Percentiles rank a stretch among this genome's conserved stretches.
phyloP scores from a whole-genome alignment of 169 alveolate species.

The Cystoisospora suis region DNA sequence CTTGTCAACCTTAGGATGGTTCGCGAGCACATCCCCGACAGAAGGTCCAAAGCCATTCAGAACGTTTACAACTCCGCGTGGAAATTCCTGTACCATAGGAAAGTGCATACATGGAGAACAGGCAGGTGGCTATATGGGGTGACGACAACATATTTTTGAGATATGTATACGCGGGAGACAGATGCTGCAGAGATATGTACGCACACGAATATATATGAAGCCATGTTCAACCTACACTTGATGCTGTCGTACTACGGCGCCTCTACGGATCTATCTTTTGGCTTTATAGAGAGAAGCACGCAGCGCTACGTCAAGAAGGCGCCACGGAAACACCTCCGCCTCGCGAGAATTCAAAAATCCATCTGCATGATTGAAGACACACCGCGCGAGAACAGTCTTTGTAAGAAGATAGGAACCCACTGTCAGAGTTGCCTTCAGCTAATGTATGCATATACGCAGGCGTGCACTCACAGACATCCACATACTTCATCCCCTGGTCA shows the following conservation, averaged over 20 bases:
- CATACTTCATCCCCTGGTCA: too few relatives aligned
- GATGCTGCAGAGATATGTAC: background rate
- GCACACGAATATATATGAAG: background rate
- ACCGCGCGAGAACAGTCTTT: background rate
- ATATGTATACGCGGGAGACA: background rate
- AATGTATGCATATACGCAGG: background rate
- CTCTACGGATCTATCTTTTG: too few relatives aligned
- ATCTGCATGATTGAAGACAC: too few relatives aligned
- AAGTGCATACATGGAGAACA: background rate
- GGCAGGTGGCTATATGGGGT: background rate
- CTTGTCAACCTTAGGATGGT: conserved; percentile 76
- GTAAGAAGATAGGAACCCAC: background rate
- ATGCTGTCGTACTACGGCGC: too few relatives aligned
- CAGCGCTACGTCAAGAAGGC: too few relatives aligned
- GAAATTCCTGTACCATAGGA: conserved; percentile 75
- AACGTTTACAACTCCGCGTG: conserved; percentile 86
- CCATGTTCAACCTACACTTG: too few relatives aligned
- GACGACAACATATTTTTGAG: background rate
- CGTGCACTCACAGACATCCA: background rate
- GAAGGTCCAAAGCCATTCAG: conserved; percentile 83
- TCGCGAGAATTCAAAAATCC: too few relatives aligned
- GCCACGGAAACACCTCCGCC: too few relatives aligned
- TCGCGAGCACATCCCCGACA: conserved; percentile 75
- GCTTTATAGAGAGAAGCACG: too few relatives aligned
- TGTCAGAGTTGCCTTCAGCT: background rate